Conservation (phyloP, 768 basidiomycete genomes). For the Hirschioporus abietinus region DNA sequence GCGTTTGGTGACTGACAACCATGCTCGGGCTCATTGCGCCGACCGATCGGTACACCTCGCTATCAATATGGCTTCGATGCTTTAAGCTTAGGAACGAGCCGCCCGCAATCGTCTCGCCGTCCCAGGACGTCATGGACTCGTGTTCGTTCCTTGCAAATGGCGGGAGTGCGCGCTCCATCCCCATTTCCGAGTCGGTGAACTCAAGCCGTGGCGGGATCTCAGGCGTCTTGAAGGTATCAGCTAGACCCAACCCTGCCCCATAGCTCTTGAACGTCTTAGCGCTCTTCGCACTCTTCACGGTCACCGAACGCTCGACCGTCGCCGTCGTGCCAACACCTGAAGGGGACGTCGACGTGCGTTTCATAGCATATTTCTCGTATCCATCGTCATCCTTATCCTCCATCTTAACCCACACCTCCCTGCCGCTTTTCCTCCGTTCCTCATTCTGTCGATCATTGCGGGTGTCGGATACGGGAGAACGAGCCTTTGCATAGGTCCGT, state of each 20-base stretch:
- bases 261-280: constrained; percentile 2
- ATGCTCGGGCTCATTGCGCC: constrained; percentile 46
- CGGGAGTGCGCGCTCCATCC: constrained; percentile 23
- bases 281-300: not conserved
- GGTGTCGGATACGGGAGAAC: constrained; percentile 14
- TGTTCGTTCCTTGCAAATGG: not conserved
- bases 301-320: not conserved
- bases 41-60: not conserved
- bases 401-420: constrained; percentile 56
- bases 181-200: constrained; percentile 39
- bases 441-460: constrained; percentile 28
- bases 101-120: constrained; percentile 38
- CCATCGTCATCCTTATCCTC: constrained; percentile 39
- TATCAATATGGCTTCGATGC: constrained; percentile 29
- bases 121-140: constrained; percentile 36
- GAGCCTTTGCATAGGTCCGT: constrained; percentile 29
- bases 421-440: constrained; percentile 39
- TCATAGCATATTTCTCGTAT: constrained; percentile 10
- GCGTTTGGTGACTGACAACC: constrained; percentile 57
- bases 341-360: not conserved
- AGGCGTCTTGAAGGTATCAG: constrained; percentile 18
- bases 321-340: not conserved
- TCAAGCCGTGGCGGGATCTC: constrained; percentile 34
- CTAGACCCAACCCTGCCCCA: not conserved
- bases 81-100: constrained; percentile 46